Evolutionary conservation across 2,329 filamentous ascomycete species (phyloP).

Genomic region (Trichoderma pleuroti): DNA sequence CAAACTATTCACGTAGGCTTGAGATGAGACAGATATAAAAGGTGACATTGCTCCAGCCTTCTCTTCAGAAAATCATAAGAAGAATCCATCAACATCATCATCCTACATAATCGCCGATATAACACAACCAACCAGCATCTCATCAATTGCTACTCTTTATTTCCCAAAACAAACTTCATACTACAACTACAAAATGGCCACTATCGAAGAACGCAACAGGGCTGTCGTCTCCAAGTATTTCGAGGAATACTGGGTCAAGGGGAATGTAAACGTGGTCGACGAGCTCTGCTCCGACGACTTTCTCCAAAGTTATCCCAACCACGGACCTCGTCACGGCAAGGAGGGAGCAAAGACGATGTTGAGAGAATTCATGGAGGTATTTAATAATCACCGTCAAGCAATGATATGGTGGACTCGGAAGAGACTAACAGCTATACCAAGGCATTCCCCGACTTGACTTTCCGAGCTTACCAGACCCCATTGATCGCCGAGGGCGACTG

Average conservation of each 20-base stretch:
- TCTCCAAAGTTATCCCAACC: background rate
- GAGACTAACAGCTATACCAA: background rate
- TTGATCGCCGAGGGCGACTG: conserved; percentile 1
- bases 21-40: background rate
- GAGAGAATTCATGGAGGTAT: background rate
- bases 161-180: background rate
- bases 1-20: background rate
- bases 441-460: background rate
- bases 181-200: background rate
- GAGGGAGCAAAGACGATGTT: background rate
- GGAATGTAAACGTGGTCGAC: background rate
- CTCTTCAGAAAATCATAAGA: background rate
- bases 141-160: background rate
- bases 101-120: background rate
- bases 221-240: background rate
- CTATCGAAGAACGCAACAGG: background rate
- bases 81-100: background rate
- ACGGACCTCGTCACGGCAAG: background rate
- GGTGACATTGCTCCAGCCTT: background rate
- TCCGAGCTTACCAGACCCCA: background rate
- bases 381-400: background rate
- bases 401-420: background rate
- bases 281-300: background rate
- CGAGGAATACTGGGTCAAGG: background rate
- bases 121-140: background rate